A percentile compares a stretch with the other conserved stretches of the same genome.
phyloP scores from a whole-genome alignment of 2,329 filamentous ascomycete genomes.

The Sclerotinia sclerotiorum region DNA sequence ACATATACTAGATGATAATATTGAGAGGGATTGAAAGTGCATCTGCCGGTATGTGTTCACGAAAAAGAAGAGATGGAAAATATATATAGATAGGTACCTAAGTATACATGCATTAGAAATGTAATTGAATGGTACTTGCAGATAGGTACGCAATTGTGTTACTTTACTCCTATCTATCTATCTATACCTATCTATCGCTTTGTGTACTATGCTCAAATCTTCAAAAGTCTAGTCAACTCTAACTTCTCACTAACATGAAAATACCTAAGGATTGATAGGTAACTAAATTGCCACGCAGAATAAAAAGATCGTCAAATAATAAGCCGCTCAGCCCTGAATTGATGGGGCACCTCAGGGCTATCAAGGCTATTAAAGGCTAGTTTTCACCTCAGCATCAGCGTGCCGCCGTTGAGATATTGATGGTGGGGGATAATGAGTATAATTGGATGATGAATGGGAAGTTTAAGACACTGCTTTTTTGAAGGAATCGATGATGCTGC shows the following conservation, averaged over 20 bases:
- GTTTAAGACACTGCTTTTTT: neutral
- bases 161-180: too few species aligned
- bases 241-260: too few species aligned
- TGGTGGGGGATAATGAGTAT: neutral
- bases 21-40: neutral
- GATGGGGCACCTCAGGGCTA: neutral
- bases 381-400: neutral
- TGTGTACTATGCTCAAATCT: too few species aligned
- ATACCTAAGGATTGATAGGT: too few species aligned
- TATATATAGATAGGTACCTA: too few species aligned
- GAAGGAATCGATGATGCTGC: neutral
- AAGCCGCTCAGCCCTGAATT: slow-evolving; percentile 9
- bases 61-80: neutral
- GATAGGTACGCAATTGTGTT: too few species aligned
- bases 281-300: too few species aligned
- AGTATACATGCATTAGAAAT: too few species aligned
- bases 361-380: too few species aligned
- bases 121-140: too few species aligned
- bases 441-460: neutral
- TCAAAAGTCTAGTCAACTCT: too few species aligned
- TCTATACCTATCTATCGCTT: too few species aligned
- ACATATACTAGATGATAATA: neutral
- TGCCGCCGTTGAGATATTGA: neutral
- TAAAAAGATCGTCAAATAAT: neutral
- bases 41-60: neutral